Conservation (phyloP, 345 rosid species). For the Bruguiera parviflora region DNA sequence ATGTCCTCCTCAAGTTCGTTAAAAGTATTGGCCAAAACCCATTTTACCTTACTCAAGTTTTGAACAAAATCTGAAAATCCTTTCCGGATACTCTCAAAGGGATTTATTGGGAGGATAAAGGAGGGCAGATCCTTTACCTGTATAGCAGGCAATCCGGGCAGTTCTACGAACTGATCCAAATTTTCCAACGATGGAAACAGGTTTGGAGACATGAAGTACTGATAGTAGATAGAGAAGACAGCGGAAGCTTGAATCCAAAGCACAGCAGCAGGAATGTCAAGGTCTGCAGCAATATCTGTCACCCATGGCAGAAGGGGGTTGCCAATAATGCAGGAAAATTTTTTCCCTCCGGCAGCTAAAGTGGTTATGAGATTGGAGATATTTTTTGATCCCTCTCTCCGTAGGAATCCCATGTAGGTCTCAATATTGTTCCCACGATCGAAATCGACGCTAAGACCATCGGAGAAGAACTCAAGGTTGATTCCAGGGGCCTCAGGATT, state of each 20-base stretch:
- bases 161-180: conserved; percentile 18
- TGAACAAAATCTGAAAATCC: conserved; percentile 22
- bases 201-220: conserved; percentile 28
- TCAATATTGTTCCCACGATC: conserved; percentile 24
- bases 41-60: conserved; percentile 39
- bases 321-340: conserved; percentile 33
- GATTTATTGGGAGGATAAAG: conserved; percentile 35
- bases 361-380: conserved; percentile 32
- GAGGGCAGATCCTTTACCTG: conserved; percentile 46
- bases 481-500: conserved; percentile 14
- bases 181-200: conserved; percentile 33
- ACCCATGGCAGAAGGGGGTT: conserved; percentile 57
- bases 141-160: conserved; percentile 44
- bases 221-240: conserved; percentile 42
- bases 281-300: conserved; percentile 32
- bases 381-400: conserved; percentile 31
- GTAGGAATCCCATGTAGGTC: conserved; percentile 18
- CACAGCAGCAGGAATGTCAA: conserved; percentile 43
- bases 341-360: conserved; percentile 9
- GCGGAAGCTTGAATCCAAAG: conserved; percentile 60
- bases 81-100: not conserved
- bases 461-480: conserved; percentile 41
- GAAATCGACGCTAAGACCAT: conserved; percentile 42
- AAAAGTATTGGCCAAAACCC: conserved; percentile 52
- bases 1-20: conserved; percentile 46